phyloP scores from a whole-genome alignment of 163 green algal species.

The Coccomyxa subellipsoidea region DNA sequence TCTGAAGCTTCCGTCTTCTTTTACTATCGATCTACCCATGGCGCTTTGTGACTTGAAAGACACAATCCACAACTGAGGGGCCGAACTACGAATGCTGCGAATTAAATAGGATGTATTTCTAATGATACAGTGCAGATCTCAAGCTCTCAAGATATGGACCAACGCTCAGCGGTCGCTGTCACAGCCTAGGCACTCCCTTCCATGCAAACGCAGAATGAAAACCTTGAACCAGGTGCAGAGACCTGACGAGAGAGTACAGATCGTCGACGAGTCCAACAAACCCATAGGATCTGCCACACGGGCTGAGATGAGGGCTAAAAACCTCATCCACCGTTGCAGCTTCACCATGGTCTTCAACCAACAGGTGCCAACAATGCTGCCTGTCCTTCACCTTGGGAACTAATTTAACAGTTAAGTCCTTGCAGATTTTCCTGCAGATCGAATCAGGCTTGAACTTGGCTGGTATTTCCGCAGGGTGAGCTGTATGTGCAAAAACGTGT shows the following conservation, averaged over 20 bases:
- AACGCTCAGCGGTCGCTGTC: no score
- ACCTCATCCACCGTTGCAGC: constrained; percentile 27
- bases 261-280: constrained; percentile 19
- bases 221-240: constrained; percentile 10
- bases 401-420: no score
- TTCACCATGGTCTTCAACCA: constrained; percentile 19
- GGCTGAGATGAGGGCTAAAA: constrained; percentile 15
- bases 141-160: neutral
- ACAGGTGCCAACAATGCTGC: neutral
- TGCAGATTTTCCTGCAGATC: no score
- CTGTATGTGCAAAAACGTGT: constrained; percentile 30
- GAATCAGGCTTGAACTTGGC: no score
- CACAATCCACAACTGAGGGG: no score
- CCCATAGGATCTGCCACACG: constrained; percentile 11
- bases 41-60: no score
- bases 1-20: no score
- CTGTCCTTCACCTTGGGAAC: no score
- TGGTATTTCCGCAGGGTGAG: constrained; percentile 16
- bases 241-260: constrained; percentile 12
- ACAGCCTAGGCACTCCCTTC: neutral
- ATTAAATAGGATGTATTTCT: no score
- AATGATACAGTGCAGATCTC: no score
- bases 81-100: no score
- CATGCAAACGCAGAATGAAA: neutral
- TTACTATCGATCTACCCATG: no score